Conservation (phyloP, 345 rosid species). For the Iberis pinnata region DNA sequence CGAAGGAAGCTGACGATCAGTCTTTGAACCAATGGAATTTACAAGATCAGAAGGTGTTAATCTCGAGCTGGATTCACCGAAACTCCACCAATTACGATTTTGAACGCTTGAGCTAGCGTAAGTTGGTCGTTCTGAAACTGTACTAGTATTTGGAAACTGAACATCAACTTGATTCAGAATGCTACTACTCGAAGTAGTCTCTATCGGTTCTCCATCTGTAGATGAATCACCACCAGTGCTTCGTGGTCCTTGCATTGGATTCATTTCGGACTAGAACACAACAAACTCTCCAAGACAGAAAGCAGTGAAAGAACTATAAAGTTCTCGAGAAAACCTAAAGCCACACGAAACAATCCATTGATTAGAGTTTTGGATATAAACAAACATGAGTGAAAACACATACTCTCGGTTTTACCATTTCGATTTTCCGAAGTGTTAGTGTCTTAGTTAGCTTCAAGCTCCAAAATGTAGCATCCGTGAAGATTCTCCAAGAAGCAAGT, state of each 20-base stretch:
- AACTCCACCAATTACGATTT: slow-evolving; percentile 52
- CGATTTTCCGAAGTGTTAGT: neutral
- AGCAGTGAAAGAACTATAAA: neutral
- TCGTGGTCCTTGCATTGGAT: slow-evolving; percentile 29
- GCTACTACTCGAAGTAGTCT: slow-evolving; percentile 26
- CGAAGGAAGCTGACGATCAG: slow-evolving; percentile 45
- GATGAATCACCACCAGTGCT: slow-evolving; percentile 25
- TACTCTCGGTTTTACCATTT: slow-evolving; percentile 6
- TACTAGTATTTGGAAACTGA: slow-evolving; percentile 37
- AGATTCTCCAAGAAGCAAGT: no score
- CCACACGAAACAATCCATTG: neutral
- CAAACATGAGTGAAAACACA: neutral
- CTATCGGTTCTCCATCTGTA: slow-evolving; percentile 27
- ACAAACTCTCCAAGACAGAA: slow-evolving; percentile 5
- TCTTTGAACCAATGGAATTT: slow-evolving; percentile 40
- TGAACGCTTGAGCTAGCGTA: slow-evolving; percentile 43
- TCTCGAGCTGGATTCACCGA: slow-evolving; percentile 62
- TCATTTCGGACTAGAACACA: slow-evolving; percentile 6
- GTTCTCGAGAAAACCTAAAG: slow-evolving; percentile 21
- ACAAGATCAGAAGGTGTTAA: slow-evolving; percentile 39
- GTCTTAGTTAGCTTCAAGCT: slow-evolving; percentile 4
- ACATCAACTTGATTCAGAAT: slow-evolving; percentile 48
- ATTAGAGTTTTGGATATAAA: neutral
- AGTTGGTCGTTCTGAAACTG: slow-evolving; percentile 35
- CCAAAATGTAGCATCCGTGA: slow-evolving; percentile 7